Percentiles rank a stretch among this genome's conserved stretches.
Conservation (phyloP, 305 asterid genomes). For the Solanum hybrid region DNA sequence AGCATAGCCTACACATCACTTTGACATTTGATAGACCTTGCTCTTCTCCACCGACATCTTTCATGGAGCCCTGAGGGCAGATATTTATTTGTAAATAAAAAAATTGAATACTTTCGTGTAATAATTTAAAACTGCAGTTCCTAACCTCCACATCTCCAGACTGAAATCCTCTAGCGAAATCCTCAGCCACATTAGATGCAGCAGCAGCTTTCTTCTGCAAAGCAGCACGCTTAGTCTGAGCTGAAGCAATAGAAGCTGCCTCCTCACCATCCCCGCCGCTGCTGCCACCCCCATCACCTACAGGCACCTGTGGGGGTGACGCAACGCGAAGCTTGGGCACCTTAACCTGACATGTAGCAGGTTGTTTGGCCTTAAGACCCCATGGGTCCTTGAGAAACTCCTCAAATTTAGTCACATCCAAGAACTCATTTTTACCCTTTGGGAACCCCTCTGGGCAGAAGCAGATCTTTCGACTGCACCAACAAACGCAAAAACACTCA, state of each 20-base stretch:
- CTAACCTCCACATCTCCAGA: slow-evolving; percentile 79
- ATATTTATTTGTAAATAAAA: slow-evolving; percentile 6
- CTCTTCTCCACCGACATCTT: slow-evolving; percentile 65
- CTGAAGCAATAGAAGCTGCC: slow-evolving; percentile 37
- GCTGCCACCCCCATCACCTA: background rate
- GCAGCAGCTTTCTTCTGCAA: slow-evolving; percentile 96
- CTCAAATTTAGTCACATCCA: slow-evolving; percentile 64
- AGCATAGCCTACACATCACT: slow-evolving; percentile 84
- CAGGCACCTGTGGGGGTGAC: slow-evolving; percentile 29
- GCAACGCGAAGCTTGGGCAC: slow-evolving; percentile 71
- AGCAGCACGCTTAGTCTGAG: slow-evolving; percentile 66
- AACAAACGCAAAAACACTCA: background rate
- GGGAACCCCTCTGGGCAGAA: slow-evolving; percentile 73
- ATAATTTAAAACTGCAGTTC: background rate
- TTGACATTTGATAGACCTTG: slow-evolving; percentile 57
- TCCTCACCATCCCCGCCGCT: slow-evolving; percentile 21
- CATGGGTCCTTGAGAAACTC: slow-evolving; percentile 79
- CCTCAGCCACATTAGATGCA: slow-evolving; percentile 76
- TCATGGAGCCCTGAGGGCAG: slow-evolving; percentile 34
- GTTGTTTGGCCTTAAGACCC: slow-evolving; percentile 55
- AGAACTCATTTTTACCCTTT: slow-evolving; percentile 46
- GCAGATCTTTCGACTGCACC: slow-evolving; percentile 78
- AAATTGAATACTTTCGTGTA: background rate
- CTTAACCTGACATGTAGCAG: slow-evolving; percentile 68
- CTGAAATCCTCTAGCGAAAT: slow-evolving; percentile 67